Evolutionary conservation across 306 rosid genomes (phyloP), one percentile per base, ranked within the genome.

Genomic region (Chamaecrista fasciculata): DNA sequence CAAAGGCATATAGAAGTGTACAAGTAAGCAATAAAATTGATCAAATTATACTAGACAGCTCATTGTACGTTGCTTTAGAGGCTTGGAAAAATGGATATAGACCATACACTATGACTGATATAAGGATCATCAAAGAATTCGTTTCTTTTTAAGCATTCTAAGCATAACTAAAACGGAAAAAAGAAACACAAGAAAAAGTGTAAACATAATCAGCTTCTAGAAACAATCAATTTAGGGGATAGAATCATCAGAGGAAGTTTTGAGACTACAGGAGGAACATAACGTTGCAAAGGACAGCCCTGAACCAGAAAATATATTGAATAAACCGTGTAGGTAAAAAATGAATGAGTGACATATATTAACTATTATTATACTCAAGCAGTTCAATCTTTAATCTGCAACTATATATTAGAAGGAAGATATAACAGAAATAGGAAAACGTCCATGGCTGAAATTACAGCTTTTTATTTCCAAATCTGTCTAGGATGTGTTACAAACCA

Each of bases 401-500:
- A n/a, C n/a, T n/a, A n/a, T n/a, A n/a, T n/a, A n/a, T n/a, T n/a
- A n/a, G n/a, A n/a, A n/a, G n/a, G n/a, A n/a, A 26, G 11, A 25
- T 28, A 73, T 37, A 76, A 79, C 62, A 70, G 80, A 19, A 42
- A 74, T 14, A 14, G 50, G 55, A 20, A 29, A 70, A 67, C 1
- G 63, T 63, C 23, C 18, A 56, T 2, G 36, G 39, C 62, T 61
- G 9, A 66, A 53, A 58, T 23, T 24, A 39, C 2, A 46, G 58
- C 24, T 23, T 29, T 44, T 34, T 39, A 2, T 58, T 3, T 51
- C 63, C 82, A 34, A 73, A 93, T 97, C 98, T 93, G 98, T 65
- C 85, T 78, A 42, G 96, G 98, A 82, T 93, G 98, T 64, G 97
- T 97, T 33, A 93, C 97, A 76, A 93, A 93, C 98, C 96, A 93